phyloP scores from a whole-genome alignment of 352 stramenopile genomes.

The Phytophthora meadii region DNA sequence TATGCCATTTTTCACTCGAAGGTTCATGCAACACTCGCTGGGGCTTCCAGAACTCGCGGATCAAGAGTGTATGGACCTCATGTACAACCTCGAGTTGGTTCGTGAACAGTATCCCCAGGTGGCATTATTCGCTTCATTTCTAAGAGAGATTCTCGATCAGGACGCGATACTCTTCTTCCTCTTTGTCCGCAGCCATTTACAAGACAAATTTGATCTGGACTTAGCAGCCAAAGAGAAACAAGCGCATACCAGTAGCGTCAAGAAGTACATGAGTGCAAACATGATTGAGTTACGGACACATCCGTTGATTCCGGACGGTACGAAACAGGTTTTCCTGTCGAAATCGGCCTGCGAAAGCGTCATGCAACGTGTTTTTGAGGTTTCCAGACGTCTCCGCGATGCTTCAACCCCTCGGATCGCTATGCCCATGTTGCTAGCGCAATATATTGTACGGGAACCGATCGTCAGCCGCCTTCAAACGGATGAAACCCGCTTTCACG shows the following conservation, averaged over 20 bases:
- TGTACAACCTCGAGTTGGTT: constrained; percentile 66
- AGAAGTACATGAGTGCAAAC: constrained; percentile 50
- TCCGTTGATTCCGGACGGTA: constrained; percentile 62
- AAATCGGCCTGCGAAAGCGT: constrained; percentile 51
- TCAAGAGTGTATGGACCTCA: constrained; percentile 77
- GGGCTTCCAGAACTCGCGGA: constrained; percentile 64
- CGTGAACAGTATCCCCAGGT: constrained; percentile 57
- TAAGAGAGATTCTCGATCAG: constrained; percentile 74
- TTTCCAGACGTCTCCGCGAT: constrained; percentile 12
- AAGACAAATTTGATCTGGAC: constrained; percentile 63
- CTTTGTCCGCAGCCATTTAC: constrained; percentile 48
- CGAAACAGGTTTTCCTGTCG: constrained; percentile 57
- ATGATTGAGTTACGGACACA: constrained; percentile 47
- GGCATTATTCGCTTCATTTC: constrained; percentile 63
- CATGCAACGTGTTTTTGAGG: constrained; percentile 52
- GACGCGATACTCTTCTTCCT: constrained; percentile 75
- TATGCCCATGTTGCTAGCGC: constrained; percentile 39
- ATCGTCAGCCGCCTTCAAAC: constrained; percentile 15
- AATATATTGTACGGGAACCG: constrained; percentile 47
- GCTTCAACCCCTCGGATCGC: constrained; percentile 14
- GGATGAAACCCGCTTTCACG: constrained; percentile 30
- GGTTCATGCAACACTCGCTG: constrained; percentile 57
- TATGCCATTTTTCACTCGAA: constrained; percentile 67
- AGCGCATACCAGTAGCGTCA: constrained; percentile 40
- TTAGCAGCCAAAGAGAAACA: constrained; percentile 69